Percentiles rank a stretch among this genome's conserved stretches.
Evolutionary conservation across 1,284 basidiomycete genomes (phyloP).

Genomic region (Xerocomus nothofagi): DNA sequence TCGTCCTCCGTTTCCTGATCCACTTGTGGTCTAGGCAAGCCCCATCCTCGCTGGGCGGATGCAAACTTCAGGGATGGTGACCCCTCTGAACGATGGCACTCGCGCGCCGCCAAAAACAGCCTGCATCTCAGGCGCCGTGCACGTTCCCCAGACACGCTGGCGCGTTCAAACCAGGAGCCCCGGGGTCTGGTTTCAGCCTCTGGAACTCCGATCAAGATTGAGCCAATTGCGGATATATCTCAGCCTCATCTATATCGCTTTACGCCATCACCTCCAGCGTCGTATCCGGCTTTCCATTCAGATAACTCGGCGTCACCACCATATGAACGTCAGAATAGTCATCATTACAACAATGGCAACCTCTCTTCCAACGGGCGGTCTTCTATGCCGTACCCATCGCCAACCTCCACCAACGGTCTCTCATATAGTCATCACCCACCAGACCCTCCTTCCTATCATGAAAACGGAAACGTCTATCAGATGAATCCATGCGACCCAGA

Average conservation of each 20-base stretch:
- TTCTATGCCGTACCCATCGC: constrained; percentile 36
- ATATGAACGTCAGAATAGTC: constrained; percentile 37
- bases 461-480: constrained; percentile 45
- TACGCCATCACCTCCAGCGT: constrained; percentile 53
- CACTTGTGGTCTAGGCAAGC: constrained; percentile 56
- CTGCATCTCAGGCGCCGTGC: constrained; percentile 42
- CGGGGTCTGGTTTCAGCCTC: constrained; percentile 41
- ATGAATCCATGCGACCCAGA: constrained; percentile 48
- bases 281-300: constrained; percentile 40
- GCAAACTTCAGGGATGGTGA: constrained; percentile 74
- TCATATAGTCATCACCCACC: constrained; percentile 37
- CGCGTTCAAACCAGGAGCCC: constrained; percentile 36
- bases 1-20: constrained; percentile 13
- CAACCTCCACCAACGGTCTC: constrained; percentile 37
- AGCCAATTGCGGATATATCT: constrained; percentile 47
- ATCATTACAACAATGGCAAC: constrained; percentile 36
- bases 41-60: constrained; percentile 80
- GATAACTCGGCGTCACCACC: constrained; percentile 35
- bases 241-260: constrained; percentile 58
- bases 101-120: constrained; percentile 68
- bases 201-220: constrained; percentile 61
- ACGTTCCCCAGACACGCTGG: constrained; percentile 40
- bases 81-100: constrained; percentile 79
- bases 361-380: constrained; percentile 30
- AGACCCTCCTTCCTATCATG: constrained; percentile 45